Conservation (phyloP, 768 basidiomycete species). For the Russula earlei region DNA sequence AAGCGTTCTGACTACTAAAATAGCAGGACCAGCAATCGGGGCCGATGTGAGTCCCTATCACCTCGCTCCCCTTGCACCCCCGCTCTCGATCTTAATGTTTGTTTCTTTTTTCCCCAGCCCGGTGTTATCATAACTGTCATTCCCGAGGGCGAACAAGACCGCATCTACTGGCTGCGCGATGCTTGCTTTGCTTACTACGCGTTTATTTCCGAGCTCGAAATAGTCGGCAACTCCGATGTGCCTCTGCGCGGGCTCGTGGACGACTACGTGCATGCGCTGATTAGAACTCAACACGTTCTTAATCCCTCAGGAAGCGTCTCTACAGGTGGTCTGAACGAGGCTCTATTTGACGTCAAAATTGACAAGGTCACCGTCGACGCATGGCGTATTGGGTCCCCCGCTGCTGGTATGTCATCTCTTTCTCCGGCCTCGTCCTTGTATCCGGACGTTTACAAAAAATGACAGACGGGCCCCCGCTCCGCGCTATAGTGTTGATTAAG, state of each 20-base stretch:
- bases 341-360: constrained; percentile 4
- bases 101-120: not conserved
- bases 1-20: not conserved
- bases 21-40: constrained; percentile 2
- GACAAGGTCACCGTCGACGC: not conserved
- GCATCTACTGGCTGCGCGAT: constrained; percentile 11
- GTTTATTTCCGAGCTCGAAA: constrained; percentile 3
- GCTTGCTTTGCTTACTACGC: not conserved
- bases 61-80: not conserved
- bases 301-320: not conserved
- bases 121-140: not conserved
- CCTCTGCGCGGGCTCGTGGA: constrained; percentile 5
- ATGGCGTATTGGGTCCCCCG: not conserved
- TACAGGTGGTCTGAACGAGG: constrained; percentile 7
- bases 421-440: not conserved
- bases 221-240: not conserved
- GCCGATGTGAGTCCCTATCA: not conserved
- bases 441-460: not conserved
- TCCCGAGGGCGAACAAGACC: constrained; percentile 4
- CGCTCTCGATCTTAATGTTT: not conserved
- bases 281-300: constrained; percentile 8
- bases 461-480: constrained; percentile 11
- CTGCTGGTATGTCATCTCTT: constrained; percentile 1
- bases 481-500: constrained; percentile 6
- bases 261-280: not conserved